Percentiles rank a stretch among this genome's conserved stretches.
Conservation (phyloP, 148 eudicot genomes). For the Rhododendron simsii region DNA sequence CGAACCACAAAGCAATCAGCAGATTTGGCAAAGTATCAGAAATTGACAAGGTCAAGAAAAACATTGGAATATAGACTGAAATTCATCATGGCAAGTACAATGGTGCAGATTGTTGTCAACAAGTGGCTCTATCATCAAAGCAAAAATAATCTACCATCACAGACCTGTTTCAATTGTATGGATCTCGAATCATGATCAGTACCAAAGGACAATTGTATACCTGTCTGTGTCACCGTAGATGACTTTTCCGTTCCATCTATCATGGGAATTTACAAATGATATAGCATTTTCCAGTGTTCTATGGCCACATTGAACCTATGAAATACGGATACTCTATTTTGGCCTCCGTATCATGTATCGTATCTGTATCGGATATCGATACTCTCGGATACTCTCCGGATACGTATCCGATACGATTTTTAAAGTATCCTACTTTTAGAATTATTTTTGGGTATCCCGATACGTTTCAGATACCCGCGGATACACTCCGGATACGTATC, state of each 20-base stretch:
- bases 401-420: too few relatives aligned
- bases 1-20: not conserved
- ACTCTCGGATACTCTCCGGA: too few relatives aligned
- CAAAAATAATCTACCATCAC: not conserved
- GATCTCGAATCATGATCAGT: not conserved
- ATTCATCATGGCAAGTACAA: not conserved
- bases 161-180: not conserved
- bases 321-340: too few relatives aligned
- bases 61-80: not conserved
- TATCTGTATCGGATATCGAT: too few relatives aligned
- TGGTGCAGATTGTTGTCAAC: not conserved
- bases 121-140: not conserved
- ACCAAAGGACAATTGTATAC: constrained; percentile 26
- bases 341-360: too few relatives aligned
- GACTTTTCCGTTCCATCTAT: constrained; percentile 84
- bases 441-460: too few relatives aligned
- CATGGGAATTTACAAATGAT: constrained; percentile 61
- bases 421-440: too few relatives aligned
- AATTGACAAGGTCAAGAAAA: not conserved
- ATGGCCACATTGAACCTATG: constrained; percentile 70
- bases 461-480: too few relatives aligned
- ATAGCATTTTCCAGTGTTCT: constrained; percentile 91
- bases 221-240: constrained; percentile 97
- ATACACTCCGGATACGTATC: too few relatives aligned
- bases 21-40: not conserved